Conservation (phyloP, 192 early-diverging fungal genomes). For the Coemansia sp. region DNA sequence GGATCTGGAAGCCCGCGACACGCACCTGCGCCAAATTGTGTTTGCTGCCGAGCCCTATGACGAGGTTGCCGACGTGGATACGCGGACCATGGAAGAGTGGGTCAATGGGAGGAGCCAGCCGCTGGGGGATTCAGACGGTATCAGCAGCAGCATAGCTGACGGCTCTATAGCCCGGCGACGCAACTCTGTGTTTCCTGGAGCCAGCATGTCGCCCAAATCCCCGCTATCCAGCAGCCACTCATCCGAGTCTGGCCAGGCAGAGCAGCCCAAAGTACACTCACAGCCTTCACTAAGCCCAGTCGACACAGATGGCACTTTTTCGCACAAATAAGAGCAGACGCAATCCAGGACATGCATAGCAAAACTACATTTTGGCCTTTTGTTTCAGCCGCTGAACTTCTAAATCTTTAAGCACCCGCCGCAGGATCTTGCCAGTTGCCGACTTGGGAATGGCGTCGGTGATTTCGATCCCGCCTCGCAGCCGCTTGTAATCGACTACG, state of each 20-base stretch:
- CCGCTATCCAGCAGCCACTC: neutral
- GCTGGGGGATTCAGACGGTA: no score
- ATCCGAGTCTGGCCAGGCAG: neutral
- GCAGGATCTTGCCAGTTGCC: conserved; percentile 78
- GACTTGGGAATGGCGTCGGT: conserved; percentile 75
- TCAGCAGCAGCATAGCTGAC: conserved; percentile 10
- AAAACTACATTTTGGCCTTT: conserved; percentile 23
- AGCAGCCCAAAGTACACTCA: neutral
- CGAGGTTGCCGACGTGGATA: conserved; percentile 10
- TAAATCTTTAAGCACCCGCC: conserved; percentile 59
- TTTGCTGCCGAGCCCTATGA: conserved; percentile 35
- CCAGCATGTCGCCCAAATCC: neutral
- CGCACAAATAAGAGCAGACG: neutral
- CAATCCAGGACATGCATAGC: neutral
- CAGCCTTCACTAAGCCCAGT: neutral
- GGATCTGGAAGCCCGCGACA: neutral
- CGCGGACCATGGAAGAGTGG: neutral
- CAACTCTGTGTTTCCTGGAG: conserved; percentile 7
- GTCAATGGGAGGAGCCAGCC: conserved; percentile 7
- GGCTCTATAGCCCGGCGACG: conserved; percentile 20
- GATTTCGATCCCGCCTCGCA: conserved; percentile 76
- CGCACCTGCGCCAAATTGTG: conserved; percentile 23
- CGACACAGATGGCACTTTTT: conserved; percentile 3
- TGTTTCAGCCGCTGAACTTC: conserved; percentile 14
- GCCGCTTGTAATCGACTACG: conserved; percentile 72